phyloP scores from a whole-genome alignment of 2,329 filamentous ascomycete species.

The Diaporthe citrichinensis region DNA sequence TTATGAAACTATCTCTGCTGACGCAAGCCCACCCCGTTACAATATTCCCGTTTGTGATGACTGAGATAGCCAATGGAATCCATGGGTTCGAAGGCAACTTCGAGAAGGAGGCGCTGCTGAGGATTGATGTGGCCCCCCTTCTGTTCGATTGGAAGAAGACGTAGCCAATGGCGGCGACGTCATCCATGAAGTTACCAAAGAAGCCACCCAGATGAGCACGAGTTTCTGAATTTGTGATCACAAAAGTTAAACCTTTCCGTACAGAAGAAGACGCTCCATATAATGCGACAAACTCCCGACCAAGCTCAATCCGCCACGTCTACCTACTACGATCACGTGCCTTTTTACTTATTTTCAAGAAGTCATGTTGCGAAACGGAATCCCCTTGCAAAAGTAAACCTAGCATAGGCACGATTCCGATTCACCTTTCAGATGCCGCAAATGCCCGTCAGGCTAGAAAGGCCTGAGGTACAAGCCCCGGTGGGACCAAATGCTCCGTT shows the following conservation, averaged over 20 bases:
- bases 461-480: neutral
- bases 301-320: neutral
- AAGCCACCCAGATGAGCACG: neutral
- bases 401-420: fast-evolving
- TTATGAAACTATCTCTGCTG: neutral
- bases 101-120: neutral
- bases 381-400: neutral
- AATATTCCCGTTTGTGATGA: neutral
- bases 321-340: neutral
- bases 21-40: neutral
- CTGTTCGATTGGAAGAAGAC: neutral
- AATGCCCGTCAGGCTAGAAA: neutral
- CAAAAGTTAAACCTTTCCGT: neutral
- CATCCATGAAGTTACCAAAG: neutral
- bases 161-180: neutral
- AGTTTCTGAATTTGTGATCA: too few species aligned
- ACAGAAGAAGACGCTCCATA: neutral
- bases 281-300: neutral
- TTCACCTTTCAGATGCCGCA: neutral
- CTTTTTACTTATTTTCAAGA: neutral
- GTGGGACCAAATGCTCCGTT: neutral
- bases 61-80: neutral
- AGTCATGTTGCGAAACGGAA: neutral
- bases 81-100: neutral
- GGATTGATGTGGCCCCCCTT: neutral